Evolutionary conservation across 257 asterid genomes (phyloP).

Genomic region (Nicotiana undulata): DNA sequence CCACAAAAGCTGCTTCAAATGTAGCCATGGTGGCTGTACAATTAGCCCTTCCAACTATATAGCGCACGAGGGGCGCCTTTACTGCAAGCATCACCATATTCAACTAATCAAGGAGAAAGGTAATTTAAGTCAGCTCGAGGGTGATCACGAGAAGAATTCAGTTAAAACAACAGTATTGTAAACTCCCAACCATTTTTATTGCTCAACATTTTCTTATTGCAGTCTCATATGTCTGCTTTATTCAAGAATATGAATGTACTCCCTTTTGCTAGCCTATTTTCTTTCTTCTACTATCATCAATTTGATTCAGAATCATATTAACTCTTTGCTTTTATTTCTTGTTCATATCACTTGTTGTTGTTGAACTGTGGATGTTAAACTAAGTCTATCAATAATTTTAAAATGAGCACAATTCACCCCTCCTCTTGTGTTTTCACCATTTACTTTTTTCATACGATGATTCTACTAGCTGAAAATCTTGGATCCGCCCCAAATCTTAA

Average conservation of each 20-base stretch:
- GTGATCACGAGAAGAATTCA: constrained; percentile 42
- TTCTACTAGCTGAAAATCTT: neutral
- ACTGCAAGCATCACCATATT: constrained; percentile 92
- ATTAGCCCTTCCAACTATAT: constrained; percentile 91
- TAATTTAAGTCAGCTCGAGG: constrained; percentile 92
- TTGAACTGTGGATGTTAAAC: neutral
- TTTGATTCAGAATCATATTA: neutral
- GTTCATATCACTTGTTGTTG: neutral
- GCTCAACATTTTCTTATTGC: neutral
- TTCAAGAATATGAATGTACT: neutral
- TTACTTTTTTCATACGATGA: neutral
- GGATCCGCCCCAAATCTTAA: neutral
- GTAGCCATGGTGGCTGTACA: constrained; percentile 83
- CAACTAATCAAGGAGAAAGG: constrained; percentile 98
- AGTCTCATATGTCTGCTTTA: neutral
- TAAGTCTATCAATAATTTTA: neutral
- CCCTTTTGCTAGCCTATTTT: neutral
- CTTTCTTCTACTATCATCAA: neutral
- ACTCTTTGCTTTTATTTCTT: neutral
- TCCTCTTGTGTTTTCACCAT: neutral
- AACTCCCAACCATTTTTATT: neutral
- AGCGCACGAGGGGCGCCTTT: constrained; percentile 87
- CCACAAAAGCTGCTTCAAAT: constrained; percentile 90
- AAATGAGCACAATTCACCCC: neutral
- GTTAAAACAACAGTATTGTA: constrained; percentile 8